phyloP scores from a whole-genome alignment of 371 early-diverging fungal genomes.

The Saksenaea oblongispora region DNA sequence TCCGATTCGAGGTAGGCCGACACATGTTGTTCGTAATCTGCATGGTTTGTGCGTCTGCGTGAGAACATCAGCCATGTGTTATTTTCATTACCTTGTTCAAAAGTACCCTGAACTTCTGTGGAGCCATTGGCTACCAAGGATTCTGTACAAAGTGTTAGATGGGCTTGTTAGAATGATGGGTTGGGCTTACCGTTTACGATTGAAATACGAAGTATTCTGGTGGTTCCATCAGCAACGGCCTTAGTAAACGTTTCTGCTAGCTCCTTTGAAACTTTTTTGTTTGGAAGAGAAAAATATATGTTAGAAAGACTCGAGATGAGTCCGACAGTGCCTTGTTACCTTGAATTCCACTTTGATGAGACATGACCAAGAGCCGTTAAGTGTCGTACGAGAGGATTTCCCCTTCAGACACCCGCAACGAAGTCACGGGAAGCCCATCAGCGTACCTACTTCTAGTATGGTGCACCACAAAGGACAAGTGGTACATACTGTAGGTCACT shows the following conservation, averaged over 20 bases:
- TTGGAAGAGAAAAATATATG: not conserved
- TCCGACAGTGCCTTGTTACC: conserved; percentile 28
- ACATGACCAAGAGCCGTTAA: conserved; percentile 29
- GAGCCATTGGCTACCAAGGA: conserved; percentile 47
- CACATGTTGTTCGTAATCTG: conserved; percentile 56
- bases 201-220: conserved; percentile 50
- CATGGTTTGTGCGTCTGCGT: not conserved
- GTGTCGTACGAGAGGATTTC: not conserved
- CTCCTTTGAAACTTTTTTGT: conserved; percentile 53
- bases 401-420: not conserved
- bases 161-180: not conserved
- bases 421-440: not conserved
- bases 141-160: conserved; percentile 20
- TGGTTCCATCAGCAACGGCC: conserved; percentile 35
- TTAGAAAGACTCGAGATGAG: not conserved
- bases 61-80: not conserved
- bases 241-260: conserved; percentile 48
- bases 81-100: conserved; percentile 56
- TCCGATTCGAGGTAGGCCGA: conserved; percentile 49
- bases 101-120: conserved; percentile 46
- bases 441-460: too few species aligned
- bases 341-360: conserved; percentile 64
- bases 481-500: too few species aligned
- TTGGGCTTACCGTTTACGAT: conserved; percentile 45
- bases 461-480: too few species aligned